Conservation (phyloP, 352 stramenopile species). For the Achlya hypogyna region DNA sequence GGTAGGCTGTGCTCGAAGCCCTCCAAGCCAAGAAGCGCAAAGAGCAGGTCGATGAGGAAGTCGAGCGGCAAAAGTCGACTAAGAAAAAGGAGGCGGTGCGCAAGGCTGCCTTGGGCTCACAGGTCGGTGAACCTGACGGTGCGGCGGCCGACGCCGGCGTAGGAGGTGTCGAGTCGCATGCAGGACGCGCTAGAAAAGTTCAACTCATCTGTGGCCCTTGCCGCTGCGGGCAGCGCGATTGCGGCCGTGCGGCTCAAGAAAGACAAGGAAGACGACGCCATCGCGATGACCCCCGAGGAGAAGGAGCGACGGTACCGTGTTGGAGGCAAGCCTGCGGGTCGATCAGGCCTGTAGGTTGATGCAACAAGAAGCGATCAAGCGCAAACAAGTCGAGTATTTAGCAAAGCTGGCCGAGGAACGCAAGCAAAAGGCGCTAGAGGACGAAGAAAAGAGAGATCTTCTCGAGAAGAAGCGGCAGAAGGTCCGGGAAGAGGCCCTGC, state of each 20-base stretch:
- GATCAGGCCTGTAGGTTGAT: background rate
- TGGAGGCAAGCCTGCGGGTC: background rate
- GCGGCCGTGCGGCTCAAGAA: constrained; percentile 20
- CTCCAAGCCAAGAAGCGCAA: constrained; percentile 37
- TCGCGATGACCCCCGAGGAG: background rate
- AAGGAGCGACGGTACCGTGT: constrained; percentile 21
- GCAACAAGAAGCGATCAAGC: constrained; percentile 27
- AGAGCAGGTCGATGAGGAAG: constrained; percentile 34
- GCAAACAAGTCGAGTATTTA: constrained; percentile 67
- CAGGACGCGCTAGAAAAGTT: constrained; percentile 19
- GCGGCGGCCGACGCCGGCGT: background rate
- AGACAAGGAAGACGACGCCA: constrained; percentile 15
- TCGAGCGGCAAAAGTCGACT: constrained; percentile 36
- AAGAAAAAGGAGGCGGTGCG: constrained; percentile 50
- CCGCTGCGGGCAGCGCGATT: constrained; percentile 12
- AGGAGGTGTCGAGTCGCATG: constrained; percentile 23
- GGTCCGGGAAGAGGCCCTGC: constrained; percentile 43
- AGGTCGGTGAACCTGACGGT: constrained; percentile 29
- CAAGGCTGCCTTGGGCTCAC: constrained; percentile 40
- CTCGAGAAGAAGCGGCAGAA: constrained; percentile 47
- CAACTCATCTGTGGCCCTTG: background rate
- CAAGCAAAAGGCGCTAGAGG: constrained; percentile 56
- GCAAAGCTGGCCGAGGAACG: constrained; percentile 47
- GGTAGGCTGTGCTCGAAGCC: constrained; percentile 36
- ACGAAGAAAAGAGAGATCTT: constrained; percentile 44